Base-by-base conservation (phyloP, 1,284 basidiomycete genomes). In the Apiotrichum sp. region DNA sequence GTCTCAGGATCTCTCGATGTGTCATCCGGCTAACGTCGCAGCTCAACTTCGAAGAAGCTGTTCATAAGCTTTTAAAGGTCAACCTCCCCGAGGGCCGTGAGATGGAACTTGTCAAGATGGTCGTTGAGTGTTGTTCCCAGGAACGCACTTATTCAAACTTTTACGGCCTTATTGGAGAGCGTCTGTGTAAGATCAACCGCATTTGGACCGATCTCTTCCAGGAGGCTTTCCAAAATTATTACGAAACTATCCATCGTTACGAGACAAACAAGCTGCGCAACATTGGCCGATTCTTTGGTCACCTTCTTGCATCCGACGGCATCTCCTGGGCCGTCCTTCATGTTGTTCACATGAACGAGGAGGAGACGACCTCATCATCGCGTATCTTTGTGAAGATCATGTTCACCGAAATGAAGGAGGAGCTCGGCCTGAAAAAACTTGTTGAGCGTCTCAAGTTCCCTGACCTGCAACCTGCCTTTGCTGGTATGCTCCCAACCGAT, bases 61-160 rank as follows among this genome's bases (percentile, higher is more conserved):
- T 97, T 0, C 95, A 98, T 78, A 98, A 98, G 75, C 78, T 98
- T 35, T 83, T 98, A 67, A 97, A 96, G 77, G 85, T 98, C 33
- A 87, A 95, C 63, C 80, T 98, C 16, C 81, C 84, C 50, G 91
- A 93, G 70, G 93, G 93, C 0, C 85, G 95, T 72, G 95, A 98
- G 88, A 89, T 92, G 66, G 95, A 98, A 76, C 78, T 98, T 52
- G 86, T 89, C 77, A 98, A 98, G 80, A 98, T 98, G 95, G 84
- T 98, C 58, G 88, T 98, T 75, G 95, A 98, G 71, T 98, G 95
- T 86, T 98, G 95, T 73, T 98, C 95, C 3, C 95, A 98, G 80
- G 95, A 98, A 74, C 87, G 95, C 4, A 93, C 95, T 0, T 98
- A 97, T 75, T 89, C 89, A 9, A 90, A 84, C 42, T 98, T 97